phyloP scores from a whole-genome alignment of 2,329 filamentous ascomycete genomes.

The Pseudogymnoascus sp. region DNA sequence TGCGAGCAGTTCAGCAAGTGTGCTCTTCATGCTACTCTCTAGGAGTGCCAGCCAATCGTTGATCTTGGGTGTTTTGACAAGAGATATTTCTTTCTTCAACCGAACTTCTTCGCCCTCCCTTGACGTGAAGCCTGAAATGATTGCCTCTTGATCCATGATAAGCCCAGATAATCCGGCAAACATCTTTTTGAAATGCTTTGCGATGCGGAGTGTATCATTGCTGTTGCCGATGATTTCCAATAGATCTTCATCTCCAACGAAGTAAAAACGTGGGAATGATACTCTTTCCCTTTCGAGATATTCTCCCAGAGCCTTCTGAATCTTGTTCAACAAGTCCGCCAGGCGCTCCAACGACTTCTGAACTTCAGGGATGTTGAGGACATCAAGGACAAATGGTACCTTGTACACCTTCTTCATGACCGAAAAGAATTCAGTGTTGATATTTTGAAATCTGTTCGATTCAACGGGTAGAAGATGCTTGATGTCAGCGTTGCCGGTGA shows the following conservation, averaged over 20 bases:
- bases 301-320: conserved; percentile 96
- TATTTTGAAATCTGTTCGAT: conserved; percentile 95
- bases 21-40: conserved; percentile 88
- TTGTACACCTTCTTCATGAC: conserved; percentile 99
- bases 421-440: conserved; percentile 97
- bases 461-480: conserved; percentile 96
- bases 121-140: conserved; percentile 87
- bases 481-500: conserved; percentile 97
- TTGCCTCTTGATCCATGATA: conserved; percentile 80
- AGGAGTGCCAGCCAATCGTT: conserved; percentile 97
- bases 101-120: conserved; percentile 88
- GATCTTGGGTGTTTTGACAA: conserved; percentile 90
- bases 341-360: conserved; percentile 93
- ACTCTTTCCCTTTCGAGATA: conserved; percentile 97
- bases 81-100: conserved; percentile 83
- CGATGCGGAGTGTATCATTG: conserved; percentile 90
- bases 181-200: conserved; percentile 99
- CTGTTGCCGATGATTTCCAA: conserved; percentile 99
- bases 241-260: conserved; percentile 96
- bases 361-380: conserved; percentile 89
- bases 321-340: conserved; percentile 96
- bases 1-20: conserved; percentile 79
- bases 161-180: conserved; percentile 92
- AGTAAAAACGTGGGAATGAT: conserved; percentile 98
- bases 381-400: conserved; percentile 89